Conservation (phyloP, 768 basidiomycete genomes). For the Floccularia luteovirens region DNA sequence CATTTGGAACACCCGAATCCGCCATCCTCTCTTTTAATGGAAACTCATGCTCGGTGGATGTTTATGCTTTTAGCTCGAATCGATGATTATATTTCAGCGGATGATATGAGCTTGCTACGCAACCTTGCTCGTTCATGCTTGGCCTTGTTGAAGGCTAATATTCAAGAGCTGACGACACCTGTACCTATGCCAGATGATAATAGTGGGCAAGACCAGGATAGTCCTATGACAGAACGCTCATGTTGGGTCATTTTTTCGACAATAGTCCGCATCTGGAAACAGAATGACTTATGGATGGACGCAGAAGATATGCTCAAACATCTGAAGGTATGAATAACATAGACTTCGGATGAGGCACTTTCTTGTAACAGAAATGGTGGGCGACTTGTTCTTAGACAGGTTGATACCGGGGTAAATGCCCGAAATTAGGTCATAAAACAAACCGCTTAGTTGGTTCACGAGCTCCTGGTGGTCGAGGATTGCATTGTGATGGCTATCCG, state of each 20-base stretch:
- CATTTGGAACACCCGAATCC: conserved; percentile 40
- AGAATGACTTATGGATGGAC: conserved; percentile 76
- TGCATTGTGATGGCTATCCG: too few species aligned
- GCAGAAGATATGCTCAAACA: conserved; percentile 45
- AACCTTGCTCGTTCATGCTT: conserved; percentile 69
- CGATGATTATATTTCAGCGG: conserved; percentile 62
- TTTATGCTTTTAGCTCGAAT: conserved; percentile 65
- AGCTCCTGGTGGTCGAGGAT: too few species aligned
- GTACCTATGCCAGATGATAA: conserved; percentile 4
- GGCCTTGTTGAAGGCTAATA: conserved; percentile 33
- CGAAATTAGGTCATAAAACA: too few species aligned
- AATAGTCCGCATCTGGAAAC: conserved; percentile 66
- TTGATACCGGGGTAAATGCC: too few species aligned
- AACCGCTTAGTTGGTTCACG: too few species aligned
- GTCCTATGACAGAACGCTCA: conserved; percentile 30
- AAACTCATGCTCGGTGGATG: conserved; percentile 69
- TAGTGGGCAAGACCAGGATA: neutral
- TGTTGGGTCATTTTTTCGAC: conserved; percentile 73
- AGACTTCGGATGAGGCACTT: too few species aligned
- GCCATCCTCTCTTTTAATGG: conserved; percentile 31
- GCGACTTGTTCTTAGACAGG: too few species aligned
- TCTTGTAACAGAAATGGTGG: too few species aligned
- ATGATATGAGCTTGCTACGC: conserved; percentile 73
- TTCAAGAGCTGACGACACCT: conserved; percentile 11
- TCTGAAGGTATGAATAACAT: conserved; percentile 6